Evolutionary conservation across 139 green algal genomes (phyloP).

Genomic region (Chlamydomonas applanata): DNA sequence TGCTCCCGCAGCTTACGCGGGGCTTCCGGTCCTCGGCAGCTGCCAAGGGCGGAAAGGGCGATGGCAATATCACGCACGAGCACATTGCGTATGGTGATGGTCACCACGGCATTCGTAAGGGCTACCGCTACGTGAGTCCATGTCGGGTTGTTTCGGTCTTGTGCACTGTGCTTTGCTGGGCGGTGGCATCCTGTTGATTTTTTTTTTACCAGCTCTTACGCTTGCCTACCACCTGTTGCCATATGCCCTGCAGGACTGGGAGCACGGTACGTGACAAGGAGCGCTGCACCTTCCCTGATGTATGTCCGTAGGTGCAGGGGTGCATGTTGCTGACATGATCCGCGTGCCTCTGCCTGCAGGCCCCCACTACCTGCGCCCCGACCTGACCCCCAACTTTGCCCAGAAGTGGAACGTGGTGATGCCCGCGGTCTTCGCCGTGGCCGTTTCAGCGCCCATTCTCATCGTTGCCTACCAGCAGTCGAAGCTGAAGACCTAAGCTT

Average conservation of each 20-base stretch:
- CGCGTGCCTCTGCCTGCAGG: neutral
- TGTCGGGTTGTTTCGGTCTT: neutral
- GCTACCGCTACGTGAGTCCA: slow-evolving; percentile 40
- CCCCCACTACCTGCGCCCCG: slow-evolving; percentile 2
- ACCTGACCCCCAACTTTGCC: slow-evolving; percentile 34
- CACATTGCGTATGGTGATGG: slow-evolving; percentile 22
- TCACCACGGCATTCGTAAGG: slow-evolving; percentile 32
- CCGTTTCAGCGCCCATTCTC: slow-evolving; percentile 27
- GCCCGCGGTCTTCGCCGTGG: slow-evolving; percentile 15
- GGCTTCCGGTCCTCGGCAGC: slow-evolving; percentile 10
- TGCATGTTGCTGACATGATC: neutral
- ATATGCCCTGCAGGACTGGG: slow-evolving; percentile 28
- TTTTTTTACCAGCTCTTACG: too few relatives aligned
- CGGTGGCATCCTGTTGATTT: too few relatives aligned
- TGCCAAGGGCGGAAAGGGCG: too few relatives aligned
- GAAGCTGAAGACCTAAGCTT: slow-evolving; percentile 30
- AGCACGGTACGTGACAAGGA: slow-evolving; percentile 26
- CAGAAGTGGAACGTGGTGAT: slow-evolving; percentile 31
- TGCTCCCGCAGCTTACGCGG: slow-evolving; percentile 7
- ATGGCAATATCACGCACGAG: neutral
- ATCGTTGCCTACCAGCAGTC: slow-evolving; percentile 37
- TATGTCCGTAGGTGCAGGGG: neutral
- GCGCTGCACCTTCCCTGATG: neutral
- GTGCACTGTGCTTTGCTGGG: too few relatives aligned
- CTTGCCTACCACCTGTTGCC: neutral